Evolutionary conservation across 768 basidiomycete species (phyloP).

Genomic region (Boletus insuetus): DNA sequence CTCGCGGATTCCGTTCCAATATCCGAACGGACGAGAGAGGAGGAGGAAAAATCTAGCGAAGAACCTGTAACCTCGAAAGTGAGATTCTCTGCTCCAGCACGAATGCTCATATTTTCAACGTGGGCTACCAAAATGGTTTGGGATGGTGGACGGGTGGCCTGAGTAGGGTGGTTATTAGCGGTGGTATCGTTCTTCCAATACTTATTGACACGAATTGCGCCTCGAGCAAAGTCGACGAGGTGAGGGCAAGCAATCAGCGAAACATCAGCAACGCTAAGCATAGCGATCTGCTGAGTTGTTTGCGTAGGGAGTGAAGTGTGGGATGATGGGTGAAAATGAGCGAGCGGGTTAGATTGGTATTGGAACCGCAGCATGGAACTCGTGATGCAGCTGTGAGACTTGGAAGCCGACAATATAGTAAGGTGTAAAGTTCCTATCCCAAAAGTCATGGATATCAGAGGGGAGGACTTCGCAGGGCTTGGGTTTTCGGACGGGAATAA

Average conservation of each 20-base stretch:
- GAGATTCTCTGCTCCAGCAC: conserved; percentile 69
- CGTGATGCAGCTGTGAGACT: conserved; percentile 23
- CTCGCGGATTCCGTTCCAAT: conserved; percentile 42
- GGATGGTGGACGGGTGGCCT: conserved; percentile 4
- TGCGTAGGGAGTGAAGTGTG: conserved; percentile 13
- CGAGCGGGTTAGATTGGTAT: conserved; percentile 15
- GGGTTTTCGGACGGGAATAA: conserved; percentile 17
- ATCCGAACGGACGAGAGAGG: conserved; percentile 13
- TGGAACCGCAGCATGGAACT: conserved; percentile 26
- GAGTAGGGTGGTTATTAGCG: conserved; percentile 1
- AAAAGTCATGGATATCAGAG: conserved; percentile 12
- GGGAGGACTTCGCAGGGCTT: conserved; percentile 2
- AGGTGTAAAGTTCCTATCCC: conserved; percentile 18
- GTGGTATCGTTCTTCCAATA: conserved; percentile 19
- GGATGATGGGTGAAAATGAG: conserved; percentile 10
- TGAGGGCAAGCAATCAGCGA: conserved; percentile 50
- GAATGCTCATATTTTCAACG: conserved; percentile 47
- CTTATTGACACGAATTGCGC: conserved; percentile 50
- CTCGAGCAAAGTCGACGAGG: conserved; percentile 58
- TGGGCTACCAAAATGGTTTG: conserved; percentile 40
- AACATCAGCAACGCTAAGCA: conserved; percentile 41
- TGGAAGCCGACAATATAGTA: conserved; percentile 19
- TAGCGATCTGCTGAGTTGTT: conserved; percentile 18
- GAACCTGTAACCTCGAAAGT: conserved; percentile 56
- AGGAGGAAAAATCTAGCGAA: conserved; percentile 23